A percentile compares a stretch with the other conserved stretches of the same genome.
phyloP scores from a whole-genome alignment of 2,329 filamentous ascomycete species.

The Bipolaris zeicola region DNA sequence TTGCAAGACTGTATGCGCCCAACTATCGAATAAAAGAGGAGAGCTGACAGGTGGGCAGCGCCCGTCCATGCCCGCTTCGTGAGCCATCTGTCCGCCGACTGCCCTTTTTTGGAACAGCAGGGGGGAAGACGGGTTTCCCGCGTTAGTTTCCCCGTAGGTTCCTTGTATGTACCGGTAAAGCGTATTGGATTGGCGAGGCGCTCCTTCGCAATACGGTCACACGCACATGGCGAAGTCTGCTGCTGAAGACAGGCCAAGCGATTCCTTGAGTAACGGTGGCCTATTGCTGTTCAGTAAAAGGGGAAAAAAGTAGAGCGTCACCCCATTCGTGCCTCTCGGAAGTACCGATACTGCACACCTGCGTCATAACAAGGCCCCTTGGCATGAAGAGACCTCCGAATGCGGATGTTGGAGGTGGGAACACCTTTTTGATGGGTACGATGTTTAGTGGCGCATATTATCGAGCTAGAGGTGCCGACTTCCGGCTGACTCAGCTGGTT shows the following conservation, averaged over 20 bases:
- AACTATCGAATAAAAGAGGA: not conserved
- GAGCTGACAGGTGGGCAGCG: not conserved
- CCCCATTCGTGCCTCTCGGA: conserved; percentile 4
- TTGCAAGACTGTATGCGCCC: not conserved
- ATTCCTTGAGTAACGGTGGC: not conserved
- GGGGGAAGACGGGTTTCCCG: conserved; percentile 9
- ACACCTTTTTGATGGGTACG: conserved; percentile 2
- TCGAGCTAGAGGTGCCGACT: conserved; percentile 10
- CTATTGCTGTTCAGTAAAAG: not conserved
- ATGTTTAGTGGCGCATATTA: conserved; percentile 5
- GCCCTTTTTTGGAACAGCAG: conserved; percentile 1
- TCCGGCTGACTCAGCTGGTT: conserved; percentile 12
- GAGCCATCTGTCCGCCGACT: conserved; percentile 2
- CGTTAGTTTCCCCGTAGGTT: conserved; percentile 13
- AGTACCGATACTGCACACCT: conserved; percentile 10
- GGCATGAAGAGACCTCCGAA: conserved; percentile 8
- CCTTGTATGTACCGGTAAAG: not conserved
- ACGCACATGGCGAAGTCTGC: conserved; percentile 3
- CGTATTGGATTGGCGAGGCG: conserved; percentile 9
- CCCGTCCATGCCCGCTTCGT: not conserved
- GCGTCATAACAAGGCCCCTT: conserved; percentile 17
- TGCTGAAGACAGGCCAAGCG: not conserved
- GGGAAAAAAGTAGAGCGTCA: not conserved
- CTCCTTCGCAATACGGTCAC: conserved; percentile 2
- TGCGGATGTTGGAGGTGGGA: conserved; percentile 8